phyloP scores from a whole-genome alignment of 164 flowering plant species.

The Vitis rupestris region DNA sequence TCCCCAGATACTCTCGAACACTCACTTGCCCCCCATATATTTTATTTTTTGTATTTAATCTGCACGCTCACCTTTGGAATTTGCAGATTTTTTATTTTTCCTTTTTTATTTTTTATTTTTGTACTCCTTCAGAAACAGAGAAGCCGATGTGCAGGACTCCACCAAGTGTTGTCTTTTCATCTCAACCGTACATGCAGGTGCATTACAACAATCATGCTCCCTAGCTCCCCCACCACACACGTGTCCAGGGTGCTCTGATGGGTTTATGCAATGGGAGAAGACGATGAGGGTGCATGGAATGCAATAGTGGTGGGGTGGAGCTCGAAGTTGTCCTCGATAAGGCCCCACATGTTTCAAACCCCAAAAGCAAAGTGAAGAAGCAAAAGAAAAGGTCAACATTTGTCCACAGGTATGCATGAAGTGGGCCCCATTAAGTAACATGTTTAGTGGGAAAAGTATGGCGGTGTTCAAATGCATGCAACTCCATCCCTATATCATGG shows the following conservation, averaged over 20 bases:
- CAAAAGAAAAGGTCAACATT: conserved; percentile 2
- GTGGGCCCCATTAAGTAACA: not conserved
- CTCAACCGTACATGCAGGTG: not conserved
- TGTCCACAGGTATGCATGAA: not conserved
- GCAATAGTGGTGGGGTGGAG: not conserved
- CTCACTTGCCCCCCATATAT: not conserved
- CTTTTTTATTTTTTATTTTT: not conserved
- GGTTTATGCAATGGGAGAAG: not conserved
- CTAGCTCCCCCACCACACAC: not conserved
- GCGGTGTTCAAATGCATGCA: no score
- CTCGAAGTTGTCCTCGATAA: no score
- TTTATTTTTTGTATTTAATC: not conserved
- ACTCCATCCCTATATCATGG: no score
- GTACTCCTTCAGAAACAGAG: conserved; percentile 20
- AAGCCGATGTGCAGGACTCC: conserved; percentile 10
- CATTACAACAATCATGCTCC: not conserved
- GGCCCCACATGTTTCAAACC: conserved; percentile 6
- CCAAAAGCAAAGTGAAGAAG: not conserved
- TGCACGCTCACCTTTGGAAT: conserved; percentile 36
- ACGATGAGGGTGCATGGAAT: not conserved
- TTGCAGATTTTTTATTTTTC: not conserved
- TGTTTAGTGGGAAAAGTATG: not conserved
- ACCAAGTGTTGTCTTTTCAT: conserved; percentile 20
- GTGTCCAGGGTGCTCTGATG: not conserved
- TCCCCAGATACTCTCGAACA: no score